These are phyloP conservation scores for Globisporangium cylindrosporum DNA, from an alignment of 352 stramenopile species.

Conservation along the genomic window DNA sequence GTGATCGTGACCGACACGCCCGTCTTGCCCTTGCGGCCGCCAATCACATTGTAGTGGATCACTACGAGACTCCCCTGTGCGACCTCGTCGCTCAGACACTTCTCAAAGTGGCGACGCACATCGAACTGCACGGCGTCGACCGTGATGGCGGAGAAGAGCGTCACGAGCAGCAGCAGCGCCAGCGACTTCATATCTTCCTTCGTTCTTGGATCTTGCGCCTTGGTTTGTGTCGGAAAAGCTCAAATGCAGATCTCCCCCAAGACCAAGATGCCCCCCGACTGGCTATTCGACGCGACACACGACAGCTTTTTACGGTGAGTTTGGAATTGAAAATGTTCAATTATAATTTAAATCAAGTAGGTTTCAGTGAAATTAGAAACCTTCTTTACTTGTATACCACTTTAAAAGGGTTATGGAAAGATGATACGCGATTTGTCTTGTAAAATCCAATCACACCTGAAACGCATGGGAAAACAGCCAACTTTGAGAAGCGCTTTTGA, in stretches of 20 bases:
- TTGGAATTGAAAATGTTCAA: background rate
- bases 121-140: slow-evolving; percentile 76
- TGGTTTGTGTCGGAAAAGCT: background rate
- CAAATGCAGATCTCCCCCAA: background rate
- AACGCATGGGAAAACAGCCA: background rate
- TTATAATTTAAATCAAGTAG: background rate
- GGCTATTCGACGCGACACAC: background rate
- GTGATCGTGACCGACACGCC: slow-evolving; percentile 70
- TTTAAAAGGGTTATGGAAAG: background rate
- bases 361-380: background rate
- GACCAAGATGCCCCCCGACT: background rate
- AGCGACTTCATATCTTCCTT: slow-evolving; percentile 11
- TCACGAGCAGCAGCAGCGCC: slow-evolving; percentile 33
- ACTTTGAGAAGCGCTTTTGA: background rate
- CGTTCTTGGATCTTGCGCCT: slow-evolving; percentile 5
- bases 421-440: background rate
- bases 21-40: slow-evolving; percentile 57
- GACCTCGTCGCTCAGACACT: slow-evolving; percentile 86
- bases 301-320: background rate
- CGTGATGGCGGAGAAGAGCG: slow-evolving; percentile 6
- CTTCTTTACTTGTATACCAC: background rate
- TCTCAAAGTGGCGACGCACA: slow-evolving; percentile 58
- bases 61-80: slow-evolving; percentile 73
- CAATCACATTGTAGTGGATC: slow-evolving; percentile 82
- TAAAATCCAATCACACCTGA: background rate